A percentile compares a stretch with the other conserved stretches of the same genome.
Evolutionary conservation across 148 eudicot species (phyloP).

Genomic region (Cornus suecica): DNA sequence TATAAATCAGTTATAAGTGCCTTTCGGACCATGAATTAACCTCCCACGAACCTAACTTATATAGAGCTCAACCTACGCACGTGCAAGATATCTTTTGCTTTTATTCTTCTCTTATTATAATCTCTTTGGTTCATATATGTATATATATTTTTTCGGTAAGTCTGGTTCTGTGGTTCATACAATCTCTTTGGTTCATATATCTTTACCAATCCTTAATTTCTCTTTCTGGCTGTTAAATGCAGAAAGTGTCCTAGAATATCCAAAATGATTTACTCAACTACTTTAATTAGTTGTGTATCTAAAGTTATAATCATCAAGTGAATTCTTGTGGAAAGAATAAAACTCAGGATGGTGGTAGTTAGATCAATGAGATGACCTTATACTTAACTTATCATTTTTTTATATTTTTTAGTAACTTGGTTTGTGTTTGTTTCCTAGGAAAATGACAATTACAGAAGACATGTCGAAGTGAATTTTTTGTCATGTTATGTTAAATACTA

Average conservation of each 20-base stretch:
- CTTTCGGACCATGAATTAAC: constrained; percentile 22
- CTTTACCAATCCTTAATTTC: neutral
- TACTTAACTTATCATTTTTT: constrained; percentile 16
- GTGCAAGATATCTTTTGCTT: neutral
- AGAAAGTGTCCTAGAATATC: neutral
- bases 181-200: neutral
- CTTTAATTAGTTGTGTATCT: neutral
- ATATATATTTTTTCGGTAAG: too few relatives aligned
- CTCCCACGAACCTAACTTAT: neutral
- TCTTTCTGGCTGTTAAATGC: neutral
- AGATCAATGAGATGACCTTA: constrained; percentile 22
- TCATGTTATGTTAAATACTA: neutral
- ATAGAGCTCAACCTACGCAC: neutral
- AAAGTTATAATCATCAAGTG: neutral
- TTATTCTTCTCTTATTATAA: neutral
- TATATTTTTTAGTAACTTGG: constrained; percentile 3
- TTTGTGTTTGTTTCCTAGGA: constrained; percentile 7
- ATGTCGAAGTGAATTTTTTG: neutral
- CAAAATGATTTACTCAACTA: neutral
- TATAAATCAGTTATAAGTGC: constrained; percentile 37
- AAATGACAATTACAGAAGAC: neutral
- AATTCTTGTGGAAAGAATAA: neutral
- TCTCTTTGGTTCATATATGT: too few relatives aligned
- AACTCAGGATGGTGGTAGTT: constrained; percentile 7
- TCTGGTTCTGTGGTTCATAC: too few relatives aligned